Conservation (phyloP, 345 rosid genomes). For the Eucalyptus erythrocorys region DNA sequence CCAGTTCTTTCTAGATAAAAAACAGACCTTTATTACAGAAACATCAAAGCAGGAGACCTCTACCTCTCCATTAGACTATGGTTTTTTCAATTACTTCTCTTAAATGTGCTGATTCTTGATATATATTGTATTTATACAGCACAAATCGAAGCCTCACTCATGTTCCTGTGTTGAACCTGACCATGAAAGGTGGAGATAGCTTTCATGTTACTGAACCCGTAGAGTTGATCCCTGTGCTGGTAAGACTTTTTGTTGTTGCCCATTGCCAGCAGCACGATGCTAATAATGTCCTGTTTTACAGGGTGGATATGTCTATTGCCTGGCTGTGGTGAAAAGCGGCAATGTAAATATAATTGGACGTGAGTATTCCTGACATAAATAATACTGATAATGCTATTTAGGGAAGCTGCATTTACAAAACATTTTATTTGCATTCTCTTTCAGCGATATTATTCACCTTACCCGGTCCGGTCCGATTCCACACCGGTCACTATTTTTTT, state of each 20-base stretch:
- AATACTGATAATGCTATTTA: neutral
- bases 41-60: neutral
- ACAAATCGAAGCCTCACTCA: constrained; percentile 18
- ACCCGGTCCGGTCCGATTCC: too few species aligned
- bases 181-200: constrained; percentile 67
- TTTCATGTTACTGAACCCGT: constrained; percentile 47
- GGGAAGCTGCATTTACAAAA: neutral
- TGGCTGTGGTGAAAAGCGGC: constrained; percentile 58
- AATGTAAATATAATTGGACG: constrained; percentile 81
- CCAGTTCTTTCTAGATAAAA: neutral
- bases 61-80: neutral
- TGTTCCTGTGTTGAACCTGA: constrained; percentile 42
- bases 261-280: neutral
- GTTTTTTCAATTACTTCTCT: neutral
- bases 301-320: constrained; percentile 42
- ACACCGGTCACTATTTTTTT: too few species aligned
- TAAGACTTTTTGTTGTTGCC: constrained; percentile 1
- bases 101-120: neutral
- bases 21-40: neutral
- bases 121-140: constrained; percentile 6
- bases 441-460: neutral
- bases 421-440: neutral
- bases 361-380: constrained; percentile 25
- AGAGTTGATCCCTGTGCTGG: constrained; percentile 16
- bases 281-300: constrained; percentile 10